A percentile compares a stretch with the other conserved stretches of the same genome.
These are phyloP conservation scores for Orychophragmus violaceus DNA, from an alignment of 345 rosid species.

Conservation along the genomic window DNA sequence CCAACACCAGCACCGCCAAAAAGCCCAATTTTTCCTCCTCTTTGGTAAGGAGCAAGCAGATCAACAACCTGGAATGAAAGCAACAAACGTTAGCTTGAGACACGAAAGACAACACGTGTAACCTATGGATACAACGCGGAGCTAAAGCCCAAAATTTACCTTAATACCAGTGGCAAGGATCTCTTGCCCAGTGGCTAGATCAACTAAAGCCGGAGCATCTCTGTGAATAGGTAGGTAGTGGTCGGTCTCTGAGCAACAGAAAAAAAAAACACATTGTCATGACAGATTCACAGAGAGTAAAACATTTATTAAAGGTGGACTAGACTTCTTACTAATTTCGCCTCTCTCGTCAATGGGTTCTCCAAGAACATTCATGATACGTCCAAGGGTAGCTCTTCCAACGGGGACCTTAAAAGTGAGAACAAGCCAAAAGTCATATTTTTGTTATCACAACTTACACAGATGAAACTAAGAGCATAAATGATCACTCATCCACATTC, in stretches of 20 bases:
- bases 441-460: neutral
- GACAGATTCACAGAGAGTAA: neutral
- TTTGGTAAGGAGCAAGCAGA: constrained; percentile 96
- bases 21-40: constrained; percentile 98
- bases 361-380: constrained; percentile 95
- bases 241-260: constrained; percentile 54
- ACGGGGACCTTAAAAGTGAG: constrained; percentile 63
- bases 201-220: constrained; percentile 96
- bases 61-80: constrained; percentile 62
- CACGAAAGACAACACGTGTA: neutral
- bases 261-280: neutral
- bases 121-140: neutral
- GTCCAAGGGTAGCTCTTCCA: constrained; percentile 95
- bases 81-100: neutral
- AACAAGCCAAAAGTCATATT: neutral
- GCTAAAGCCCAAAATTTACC: constrained; percentile 18
- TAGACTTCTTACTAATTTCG: constrained; percentile 58
- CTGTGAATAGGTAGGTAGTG: constrained; percentile 91
- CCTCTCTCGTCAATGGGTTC: constrained; percentile 93
- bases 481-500: neutral
- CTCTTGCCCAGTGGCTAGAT: constrained; percentile 91
- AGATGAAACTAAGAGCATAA: neutral
- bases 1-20: constrained; percentile 99
- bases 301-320: neutral
- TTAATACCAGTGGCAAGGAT: constrained; percentile 97